These are phyloP conservation scores for Beauveria scarabaeidicola DNA, from an alignment of 2,329 filamentous ascomycete genomes.

Conservation along the genomic window DNA sequence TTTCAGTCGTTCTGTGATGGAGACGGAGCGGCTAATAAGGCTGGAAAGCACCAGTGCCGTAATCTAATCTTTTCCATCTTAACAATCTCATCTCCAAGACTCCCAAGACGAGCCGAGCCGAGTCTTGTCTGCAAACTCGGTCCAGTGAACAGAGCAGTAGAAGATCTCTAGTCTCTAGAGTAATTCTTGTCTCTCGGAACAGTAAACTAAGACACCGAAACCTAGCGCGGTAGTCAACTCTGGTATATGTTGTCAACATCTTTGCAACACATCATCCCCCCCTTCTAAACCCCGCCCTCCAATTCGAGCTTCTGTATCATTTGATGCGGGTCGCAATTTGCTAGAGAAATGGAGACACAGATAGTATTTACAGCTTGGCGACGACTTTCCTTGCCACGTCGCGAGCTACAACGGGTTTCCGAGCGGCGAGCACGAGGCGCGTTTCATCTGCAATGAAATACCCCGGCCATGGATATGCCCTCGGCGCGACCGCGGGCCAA, in stretches of 20 bases:
- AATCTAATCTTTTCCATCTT: background rate
- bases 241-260: no score
- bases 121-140: background rate
- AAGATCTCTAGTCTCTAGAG: no score
- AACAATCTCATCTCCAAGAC: background rate
- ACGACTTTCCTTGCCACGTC: slow-evolving; percentile 1
- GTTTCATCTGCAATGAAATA: slow-evolving; percentile 19
- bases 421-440: slow-evolving; percentile 12
- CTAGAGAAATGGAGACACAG: background rate
- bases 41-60: background rate
- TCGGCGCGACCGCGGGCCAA: slow-evolving; percentile 7
- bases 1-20: no score
- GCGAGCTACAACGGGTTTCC: slow-evolving; percentile 3
- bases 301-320: background rate
- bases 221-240: no score
- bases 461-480: slow-evolving; percentile 13
- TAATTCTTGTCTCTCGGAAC: no score
- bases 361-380: background rate
- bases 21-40: no score
- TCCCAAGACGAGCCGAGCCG: no score
- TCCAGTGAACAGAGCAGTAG: no score
- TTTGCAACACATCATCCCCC: background rate
- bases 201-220: no score
- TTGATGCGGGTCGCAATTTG: background rate
- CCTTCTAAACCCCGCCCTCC: no score